phyloP scores from a whole-genome alignment of 305 asterid species.

The Caryopteris hybrid region DNA sequence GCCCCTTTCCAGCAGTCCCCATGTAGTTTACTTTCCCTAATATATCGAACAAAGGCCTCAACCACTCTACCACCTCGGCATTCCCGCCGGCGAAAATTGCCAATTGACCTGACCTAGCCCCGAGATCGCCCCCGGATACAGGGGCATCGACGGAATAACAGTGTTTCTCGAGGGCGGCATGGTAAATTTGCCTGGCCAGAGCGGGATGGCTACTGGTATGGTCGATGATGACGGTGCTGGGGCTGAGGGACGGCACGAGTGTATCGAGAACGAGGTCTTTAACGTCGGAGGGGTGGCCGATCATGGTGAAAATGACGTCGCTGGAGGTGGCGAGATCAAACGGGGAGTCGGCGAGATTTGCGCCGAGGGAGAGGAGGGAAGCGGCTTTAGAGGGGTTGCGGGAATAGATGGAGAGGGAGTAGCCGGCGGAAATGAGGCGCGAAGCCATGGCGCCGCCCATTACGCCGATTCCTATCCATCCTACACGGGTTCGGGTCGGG shows the following conservation, averaged over 20 bases:
- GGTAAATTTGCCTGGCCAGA: conserved; percentile 49
- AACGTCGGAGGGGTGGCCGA: conserved; percentile 92
- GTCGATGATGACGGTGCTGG: conserved; percentile 53
- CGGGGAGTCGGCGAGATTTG: conserved; percentile 46
- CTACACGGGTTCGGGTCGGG: conserved; percentile 63
- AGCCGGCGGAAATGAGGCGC: conserved; percentile 82
- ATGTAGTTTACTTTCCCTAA: conserved; percentile 61
- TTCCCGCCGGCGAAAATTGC: conserved; percentile 79
- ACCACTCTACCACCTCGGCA: conserved; percentile 55
- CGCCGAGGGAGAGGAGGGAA: conserved; percentile 64
- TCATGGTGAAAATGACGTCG: conserved; percentile 71
- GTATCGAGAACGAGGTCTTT: conserved; percentile 45
- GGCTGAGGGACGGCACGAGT: conserved; percentile 46
- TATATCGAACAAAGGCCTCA: conserved; percentile 59
- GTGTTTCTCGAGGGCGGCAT: conserved; percentile 36
- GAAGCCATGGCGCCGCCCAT: conserved; percentile 88
- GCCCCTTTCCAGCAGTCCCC: conserved; percentile 82
- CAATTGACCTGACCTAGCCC: conserved; percentile 68
- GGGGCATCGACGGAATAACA: conserved; percentile 75
- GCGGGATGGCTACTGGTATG: conserved; percentile 77
- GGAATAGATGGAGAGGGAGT: conserved; percentile 61
- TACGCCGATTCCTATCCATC: conserved; percentile 89
- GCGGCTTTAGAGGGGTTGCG: conserved; percentile 59
- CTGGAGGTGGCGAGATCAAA: conserved; percentile 42
- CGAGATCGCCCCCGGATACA: conserved; percentile 79